phyloP scores from a whole-genome alignment of 139 green algal genomes.

The Chlamydomonas sphaeroides region DNA sequence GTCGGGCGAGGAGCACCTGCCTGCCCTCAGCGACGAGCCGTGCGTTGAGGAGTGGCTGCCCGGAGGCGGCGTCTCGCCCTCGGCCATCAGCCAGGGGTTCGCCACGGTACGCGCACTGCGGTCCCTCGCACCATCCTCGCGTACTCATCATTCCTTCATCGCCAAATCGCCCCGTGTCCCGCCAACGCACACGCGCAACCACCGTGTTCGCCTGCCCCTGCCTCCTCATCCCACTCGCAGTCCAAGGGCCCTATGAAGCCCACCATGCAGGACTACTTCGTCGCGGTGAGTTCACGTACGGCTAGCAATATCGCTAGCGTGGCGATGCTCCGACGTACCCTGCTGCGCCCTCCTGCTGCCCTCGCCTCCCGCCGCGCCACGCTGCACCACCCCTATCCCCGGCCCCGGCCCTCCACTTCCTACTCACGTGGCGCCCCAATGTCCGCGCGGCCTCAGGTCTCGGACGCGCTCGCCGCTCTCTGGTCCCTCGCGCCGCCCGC shows the following conservation, averaged over 20 bases:
- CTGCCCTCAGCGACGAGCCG: not conserved
- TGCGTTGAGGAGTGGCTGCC: slow-evolving; percentile 7
- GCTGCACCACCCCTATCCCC: too few species aligned
- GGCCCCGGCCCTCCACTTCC: too few species aligned
- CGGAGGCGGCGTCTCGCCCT: not conserved
- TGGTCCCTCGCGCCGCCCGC: not conserved
- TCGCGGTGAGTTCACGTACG: too few species aligned
- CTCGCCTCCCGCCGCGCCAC: too few species aligned
- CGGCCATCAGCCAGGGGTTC: slow-evolving; percentile 18
- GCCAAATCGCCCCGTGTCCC: too few species aligned
- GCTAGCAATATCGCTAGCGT: too few species aligned
- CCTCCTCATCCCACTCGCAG: not conserved
- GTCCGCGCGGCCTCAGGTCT: too few species aligned
- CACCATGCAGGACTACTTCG: slow-evolving; percentile 41
- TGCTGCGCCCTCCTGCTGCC: too few species aligned
- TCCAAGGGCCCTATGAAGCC: slow-evolving; percentile 34
- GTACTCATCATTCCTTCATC: too few species aligned
- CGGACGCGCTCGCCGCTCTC: slow-evolving; percentile 8
- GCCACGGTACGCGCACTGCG: slow-evolving; percentile 11
- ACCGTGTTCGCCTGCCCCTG: not conserved
- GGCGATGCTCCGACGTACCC: too few species aligned
- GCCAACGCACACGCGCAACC: too few species aligned
- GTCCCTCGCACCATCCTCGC: not conserved
- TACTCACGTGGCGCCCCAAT: too few species aligned
- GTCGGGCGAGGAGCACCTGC: not conserved